Evolutionary conservation across 2,329 filamentous ascomycete species (phyloP).

Genomic region (Pseudocercospora pini-densiflorae): DNA sequence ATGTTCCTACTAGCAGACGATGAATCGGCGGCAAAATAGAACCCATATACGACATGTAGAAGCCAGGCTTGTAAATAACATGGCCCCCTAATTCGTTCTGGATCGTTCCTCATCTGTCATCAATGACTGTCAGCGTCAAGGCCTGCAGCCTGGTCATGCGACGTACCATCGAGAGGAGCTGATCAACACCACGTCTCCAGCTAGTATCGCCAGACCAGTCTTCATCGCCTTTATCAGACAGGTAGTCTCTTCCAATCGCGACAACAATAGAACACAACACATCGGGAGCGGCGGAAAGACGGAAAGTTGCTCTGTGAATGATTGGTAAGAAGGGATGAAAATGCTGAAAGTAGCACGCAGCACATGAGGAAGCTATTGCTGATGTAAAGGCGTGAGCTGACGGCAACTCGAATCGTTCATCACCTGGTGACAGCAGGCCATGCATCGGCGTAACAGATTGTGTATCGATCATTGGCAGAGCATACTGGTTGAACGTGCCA

Average conservation of each 20-base stretch:
- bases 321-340: constrained; percentile 12
- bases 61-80: constrained; percentile 3
- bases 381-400: not conserved
- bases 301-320: constrained; percentile 7
- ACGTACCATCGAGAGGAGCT: constrained; percentile 8
- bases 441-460: not conserved
- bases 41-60: constrained; percentile 10
- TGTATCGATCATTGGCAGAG: not conserved
- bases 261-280: constrained; percentile 7
- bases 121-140: not conserved
- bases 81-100: not conserved
- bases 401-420: not conserved
- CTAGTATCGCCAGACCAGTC: not conserved
- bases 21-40: constrained; percentile 10
- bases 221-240: not conserved
- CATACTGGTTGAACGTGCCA: not conserved
- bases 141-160: too few relatives aligned
- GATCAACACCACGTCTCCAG: constrained; percentile 2
- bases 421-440: not conserved
- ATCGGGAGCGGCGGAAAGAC: not conserved
- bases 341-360: constrained; percentile 9
- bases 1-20: constrained; percentile 10
- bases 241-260: constrained; percentile 5
- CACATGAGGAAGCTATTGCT: not conserved
- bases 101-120: not conserved